Percentiles rank a stretch among this genome's conserved stretches.
Evolutionary conservation across 2,329 filamentous ascomycete genomes (phyloP).

Genomic region (Arthrobotrys megalospora): DNA sequence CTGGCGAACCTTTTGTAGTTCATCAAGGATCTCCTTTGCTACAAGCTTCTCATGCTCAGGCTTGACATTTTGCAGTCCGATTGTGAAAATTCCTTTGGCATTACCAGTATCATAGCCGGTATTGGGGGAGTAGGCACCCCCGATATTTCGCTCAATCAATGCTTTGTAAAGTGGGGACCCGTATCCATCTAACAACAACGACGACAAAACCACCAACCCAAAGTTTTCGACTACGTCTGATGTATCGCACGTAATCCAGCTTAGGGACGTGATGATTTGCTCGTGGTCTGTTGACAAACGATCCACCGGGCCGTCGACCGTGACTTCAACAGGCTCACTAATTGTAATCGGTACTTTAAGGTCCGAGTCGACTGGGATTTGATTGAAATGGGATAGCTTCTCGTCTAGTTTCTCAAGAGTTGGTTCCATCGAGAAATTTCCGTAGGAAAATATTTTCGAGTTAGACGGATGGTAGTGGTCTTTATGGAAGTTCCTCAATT

Average conservation of each 20-base stretch:
- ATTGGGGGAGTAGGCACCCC: slow-evolving; percentile 94
- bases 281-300: slow-evolving; percentile 86
- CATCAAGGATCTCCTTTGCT: slow-evolving; percentile 80
- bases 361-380: slow-evolving; percentile 78
- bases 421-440: slow-evolving; percentile 86
- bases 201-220: slow-evolving; percentile 84
- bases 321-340: slow-evolving; percentile 77
- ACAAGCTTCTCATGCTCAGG: slow-evolving; percentile 83
- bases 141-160: slow-evolving; percentile 89
- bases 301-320: slow-evolving; percentile 84
- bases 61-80: slow-evolving; percentile 91
- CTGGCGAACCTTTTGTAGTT: slow-evolving; percentile 78
- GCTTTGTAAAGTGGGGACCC: slow-evolving; percentile 92
- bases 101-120: slow-evolving; percentile 88
- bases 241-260: slow-evolving; percentile 90
- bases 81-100: slow-evolving; percentile 85
- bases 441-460: slow-evolving; percentile 94
- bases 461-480: slow-evolving; percentile 98
- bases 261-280: slow-evolving; percentile 93
- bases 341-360: slow-evolving; percentile 84
- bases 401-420: slow-evolving; percentile 85
- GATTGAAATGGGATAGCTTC: slow-evolving; percentile 81
- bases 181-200: slow-evolving; percentile 91
- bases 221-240: slow-evolving; percentile 89
- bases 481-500: slow-evolving; percentile 88